Evolutionary conservation across 2,329 filamentous ascomycete species (phyloP), one percentile per base, ranked within the genome.

Genomic region (Trichophyton schoenleinii): DNA sequence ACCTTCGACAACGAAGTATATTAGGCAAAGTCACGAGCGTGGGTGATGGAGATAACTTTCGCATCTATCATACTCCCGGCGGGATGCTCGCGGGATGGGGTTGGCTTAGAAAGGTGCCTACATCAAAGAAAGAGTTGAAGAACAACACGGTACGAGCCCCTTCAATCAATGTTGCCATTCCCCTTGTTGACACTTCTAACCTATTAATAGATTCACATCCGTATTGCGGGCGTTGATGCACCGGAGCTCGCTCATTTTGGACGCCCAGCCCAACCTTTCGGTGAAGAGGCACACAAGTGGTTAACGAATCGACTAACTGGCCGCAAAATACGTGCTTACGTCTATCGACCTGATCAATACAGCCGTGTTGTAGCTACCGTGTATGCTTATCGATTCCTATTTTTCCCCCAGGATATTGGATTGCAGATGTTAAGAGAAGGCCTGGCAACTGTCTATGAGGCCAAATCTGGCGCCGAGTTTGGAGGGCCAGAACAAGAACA

Each of bases 11-110:
- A 63, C 82, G 88, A 67, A 91, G 84, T 67, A 71, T 99, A 48
- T 87, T 92, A 67, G 94, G 94, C 13, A 83, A 82, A 64, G 94
- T 97, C 48, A 96, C 92, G 11, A 91, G 88, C 67, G 94, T 99
- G 25, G 94, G 95, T 48, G 94, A 99, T 79, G 95, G 91, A 3
- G 94, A 99, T 74, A 92, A 92, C 71, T 96, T 99, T 73, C 87
- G 94, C 67, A 73, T 99, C 57, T 99, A 87, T 72, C 94, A 99
- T 73, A 97, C 91, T 0, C 94, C 94, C 0, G 92, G 92, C n/a
- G 94, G 94, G 9, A 81, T 85, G 66, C 74, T 91, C 59, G 81
- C 87, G 9, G 94, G 94, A 60, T 99, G 94, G 94, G 91, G 88
- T n/a, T 95, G 89, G 90, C 70, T 94, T 65, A 86, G 90, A 69